These are phyloP conservation scores for Hericium erinaceus DNA, from an alignment of 768 basidiomycete species.

Conservation along the genomic window DNA sequence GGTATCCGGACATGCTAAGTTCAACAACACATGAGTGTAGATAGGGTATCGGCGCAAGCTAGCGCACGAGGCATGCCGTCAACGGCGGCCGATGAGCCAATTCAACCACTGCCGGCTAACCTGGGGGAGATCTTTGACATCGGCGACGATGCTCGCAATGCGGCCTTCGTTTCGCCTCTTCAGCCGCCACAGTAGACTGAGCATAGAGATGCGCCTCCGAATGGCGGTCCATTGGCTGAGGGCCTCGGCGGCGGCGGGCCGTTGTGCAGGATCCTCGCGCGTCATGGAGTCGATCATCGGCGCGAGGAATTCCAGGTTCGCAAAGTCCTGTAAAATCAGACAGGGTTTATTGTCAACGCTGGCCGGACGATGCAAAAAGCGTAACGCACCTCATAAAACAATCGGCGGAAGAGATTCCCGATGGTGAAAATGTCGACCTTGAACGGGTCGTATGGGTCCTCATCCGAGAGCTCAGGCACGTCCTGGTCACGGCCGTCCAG, in stretches of 20 bases:
- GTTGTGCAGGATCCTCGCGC: background rate
- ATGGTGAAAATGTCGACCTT: slow-evolving; percentile 14
- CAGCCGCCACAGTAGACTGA: background rate
- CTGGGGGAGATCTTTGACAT: too few species aligned
- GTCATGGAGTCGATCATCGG: background rate
- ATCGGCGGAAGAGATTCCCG: background rate
- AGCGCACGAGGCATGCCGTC: too few species aligned
- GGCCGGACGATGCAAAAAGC: background rate
- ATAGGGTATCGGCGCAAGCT: too few species aligned
- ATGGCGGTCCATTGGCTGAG: background rate
- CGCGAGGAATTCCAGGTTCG: background rate
- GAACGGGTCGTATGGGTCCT: slow-evolving; percentile 12
- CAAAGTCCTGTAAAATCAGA: background rate
- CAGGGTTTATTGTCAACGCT: background rate
- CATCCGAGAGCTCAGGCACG: slow-evolving; percentile 7
- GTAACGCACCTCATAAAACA: background rate
- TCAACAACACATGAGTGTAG: too few species aligned
- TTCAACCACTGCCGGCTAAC: too few species aligned
- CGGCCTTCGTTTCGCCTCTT: background rate
- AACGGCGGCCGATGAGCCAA: too few species aligned
- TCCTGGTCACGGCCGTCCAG: slow-evolving; percentile 4
- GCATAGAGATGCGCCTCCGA: background rate
- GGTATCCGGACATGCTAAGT: too few species aligned
- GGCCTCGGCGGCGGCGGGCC: background rate
- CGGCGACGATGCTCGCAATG: too few species aligned